A percentile compares a stretch with the other conserved stretches of the same genome.
Conservation (phyloP, 2,329 filamentous ascomycete species). For the Emergomyces africanus region DNA sequence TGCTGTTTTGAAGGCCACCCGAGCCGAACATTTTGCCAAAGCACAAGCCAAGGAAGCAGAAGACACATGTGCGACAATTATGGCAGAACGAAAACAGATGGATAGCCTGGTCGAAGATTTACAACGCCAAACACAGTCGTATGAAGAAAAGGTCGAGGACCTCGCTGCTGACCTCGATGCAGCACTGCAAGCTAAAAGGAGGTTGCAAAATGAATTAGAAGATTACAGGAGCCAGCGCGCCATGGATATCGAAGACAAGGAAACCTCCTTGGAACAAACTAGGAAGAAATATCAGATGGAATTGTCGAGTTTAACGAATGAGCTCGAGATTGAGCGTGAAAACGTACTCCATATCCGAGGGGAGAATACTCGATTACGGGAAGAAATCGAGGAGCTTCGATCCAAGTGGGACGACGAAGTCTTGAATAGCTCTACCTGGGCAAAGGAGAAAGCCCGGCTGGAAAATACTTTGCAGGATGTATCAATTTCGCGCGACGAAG, state of each 20-base stretch:
- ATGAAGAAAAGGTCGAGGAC: conserved; percentile 86
- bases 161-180: conserved; percentile 78
- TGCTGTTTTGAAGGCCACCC: conserved; percentile 77
- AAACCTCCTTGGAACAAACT: conserved; percentile 90
- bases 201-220: conserved; percentile 91
- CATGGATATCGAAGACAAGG: conserved; percentile 94
- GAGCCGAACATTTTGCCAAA: conserved; percentile 90
- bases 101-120: conserved; percentile 78
- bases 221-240: conserved; percentile 92
- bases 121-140: conserved; percentile 75
- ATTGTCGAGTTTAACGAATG: conserved; percentile 76
- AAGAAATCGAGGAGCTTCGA: conserved; percentile 87
- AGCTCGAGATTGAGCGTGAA: conserved; percentile 86
- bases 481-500: conserved; percentile 83
- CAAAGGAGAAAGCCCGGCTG: conserved; percentile 88
- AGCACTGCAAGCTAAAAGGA: conserved; percentile 78
- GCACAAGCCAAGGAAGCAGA: conserved; percentile 81
- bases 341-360: conserved; percentile 72
- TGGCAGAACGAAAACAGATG: conserved; percentile 86
- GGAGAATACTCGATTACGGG: conserved; percentile 77
- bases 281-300: conserved; percentile 95
- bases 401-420: conserved; percentile 98
- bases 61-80: conserved; percentile 76
- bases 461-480: conserved; percentile 84
- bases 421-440: conserved; percentile 94